Percentiles rank a stretch among this genome's conserved stretches.
Conservation (phyloP, 768 basidiomycete genomes). For the Hygrocybe punicea region DNA sequence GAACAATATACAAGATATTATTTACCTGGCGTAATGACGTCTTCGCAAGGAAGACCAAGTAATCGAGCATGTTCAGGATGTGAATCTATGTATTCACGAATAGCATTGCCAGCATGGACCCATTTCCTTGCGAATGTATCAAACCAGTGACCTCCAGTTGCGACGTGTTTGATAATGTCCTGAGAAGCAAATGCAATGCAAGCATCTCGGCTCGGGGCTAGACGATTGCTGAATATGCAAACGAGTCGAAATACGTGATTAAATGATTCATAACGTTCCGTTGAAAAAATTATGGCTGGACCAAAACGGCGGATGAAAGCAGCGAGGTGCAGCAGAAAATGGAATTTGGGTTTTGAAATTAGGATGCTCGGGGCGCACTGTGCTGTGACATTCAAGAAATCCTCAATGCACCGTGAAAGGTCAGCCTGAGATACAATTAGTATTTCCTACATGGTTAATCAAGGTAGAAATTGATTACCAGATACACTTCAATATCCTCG, state of each 20-base stretch:
- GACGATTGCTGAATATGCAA: constrained; percentile 36
- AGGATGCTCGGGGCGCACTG: constrained; percentile 24
- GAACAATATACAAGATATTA: too few species aligned
- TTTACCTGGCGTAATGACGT: background rate
- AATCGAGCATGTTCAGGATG: background rate
- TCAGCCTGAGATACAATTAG: constrained; percentile 5
- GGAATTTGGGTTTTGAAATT: constrained; percentile 32
- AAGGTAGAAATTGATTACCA: constrained; percentile 20
- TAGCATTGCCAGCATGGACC: constrained; percentile 1
- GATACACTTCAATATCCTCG: constrained; percentile 18
- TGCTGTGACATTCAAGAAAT: constrained; percentile 12
- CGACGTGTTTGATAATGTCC: constrained; percentile 32
- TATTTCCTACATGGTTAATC: too few species aligned
- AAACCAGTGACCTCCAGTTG: constrained; percentile 32
- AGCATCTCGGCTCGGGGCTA: constrained; percentile 37
- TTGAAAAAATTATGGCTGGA: constrained; percentile 32
- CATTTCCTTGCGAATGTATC: background rate
- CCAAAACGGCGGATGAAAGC: constrained; percentile 33
- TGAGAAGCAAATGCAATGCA: constrained; percentile 22
- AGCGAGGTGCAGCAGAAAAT: constrained; percentile 28
- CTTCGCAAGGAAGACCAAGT: background rate
- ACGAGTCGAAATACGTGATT: constrained; percentile 39
- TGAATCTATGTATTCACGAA: background rate
- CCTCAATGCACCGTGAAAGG: constrained; percentile 21
- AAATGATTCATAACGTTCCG: constrained; percentile 39